phyloP scores from a whole-genome alignment of 805 yeast species.

The Debaryomyces tyrocola region DNA sequence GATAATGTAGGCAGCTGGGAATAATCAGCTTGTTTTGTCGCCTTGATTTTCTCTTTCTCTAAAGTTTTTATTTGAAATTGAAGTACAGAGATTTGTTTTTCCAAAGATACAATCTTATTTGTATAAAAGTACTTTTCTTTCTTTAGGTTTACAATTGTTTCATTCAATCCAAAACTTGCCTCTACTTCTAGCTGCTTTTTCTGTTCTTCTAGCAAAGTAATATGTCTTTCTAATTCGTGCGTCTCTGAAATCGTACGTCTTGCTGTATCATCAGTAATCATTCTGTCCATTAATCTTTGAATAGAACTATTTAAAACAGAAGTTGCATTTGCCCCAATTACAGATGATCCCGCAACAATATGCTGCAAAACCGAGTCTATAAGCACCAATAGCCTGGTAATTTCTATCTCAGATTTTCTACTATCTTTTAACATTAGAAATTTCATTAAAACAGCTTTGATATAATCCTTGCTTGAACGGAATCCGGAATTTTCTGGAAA shows the following conservation, averaged over 20 bases:
- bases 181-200: conserved; percentile 20
- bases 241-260: conserved; percentile 34
- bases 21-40: not conserved
- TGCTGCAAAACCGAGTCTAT: conserved; percentile 34
- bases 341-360: conserved; percentile 24
- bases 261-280: conserved; percentile 35
- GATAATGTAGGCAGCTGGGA: conserved; percentile 6
- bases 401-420: conserved; percentile 21
- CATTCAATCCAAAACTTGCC: conserved; percentile 19
- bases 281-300: conserved; percentile 33
- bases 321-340: conserved; percentile 22
- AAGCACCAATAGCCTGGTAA: conserved; percentile 23
- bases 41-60: conserved; percentile 15
- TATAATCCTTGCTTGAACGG: conserved; percentile 5
- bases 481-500: not conserved
- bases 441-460: conserved; percentile 24
- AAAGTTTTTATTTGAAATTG: conserved; percentile 20
- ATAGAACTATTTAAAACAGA: conserved; percentile 31
- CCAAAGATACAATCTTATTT: conserved; percentile 22
- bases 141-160: conserved; percentile 21
- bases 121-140: conserved; percentile 19
- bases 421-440: conserved; percentile 24
- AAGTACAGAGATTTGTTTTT: conserved; percentile 23
- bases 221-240: conserved; percentile 19
- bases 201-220: conserved; percentile 21